These are phyloP conservation scores for Sporothrix brunneoviolacea DNA, from an alignment of 2,329 filamentous ascomycete species.

Conservation along the genomic window DNA sequence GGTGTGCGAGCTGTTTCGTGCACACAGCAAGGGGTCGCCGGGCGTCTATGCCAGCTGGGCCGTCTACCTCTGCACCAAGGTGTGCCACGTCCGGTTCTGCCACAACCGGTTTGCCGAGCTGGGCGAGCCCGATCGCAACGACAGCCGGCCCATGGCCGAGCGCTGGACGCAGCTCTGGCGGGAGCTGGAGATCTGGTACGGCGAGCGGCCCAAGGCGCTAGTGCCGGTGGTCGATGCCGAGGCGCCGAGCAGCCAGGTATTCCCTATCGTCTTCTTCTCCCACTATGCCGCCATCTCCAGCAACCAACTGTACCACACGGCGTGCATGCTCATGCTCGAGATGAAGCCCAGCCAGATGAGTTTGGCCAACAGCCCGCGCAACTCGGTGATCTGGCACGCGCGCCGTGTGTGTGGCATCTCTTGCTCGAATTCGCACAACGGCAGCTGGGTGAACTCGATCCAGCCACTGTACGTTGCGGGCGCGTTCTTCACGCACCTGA, in stretches of 20 bases:
- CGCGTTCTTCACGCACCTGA: constrained; percentile 43
- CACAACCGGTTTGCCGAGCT: constrained; percentile 43
- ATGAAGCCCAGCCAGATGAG: constrained; percentile 29
- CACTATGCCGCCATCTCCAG: constrained; percentile 50
- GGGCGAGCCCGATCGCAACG: constrained; percentile 38
- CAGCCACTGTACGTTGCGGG: constrained; percentile 52
- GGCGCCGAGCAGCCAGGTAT: constrained; percentile 29
- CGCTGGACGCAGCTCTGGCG: constrained; percentile 44
- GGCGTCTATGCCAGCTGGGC: constrained; percentile 55
- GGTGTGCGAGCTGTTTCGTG: constrained; percentile 25
- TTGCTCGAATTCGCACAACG: constrained; percentile 47
- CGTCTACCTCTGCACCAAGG: constrained; percentile 48
- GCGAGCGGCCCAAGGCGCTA: constrained; percentile 39
- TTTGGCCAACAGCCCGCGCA: constrained; percentile 18
- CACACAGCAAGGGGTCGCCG: constrained; percentile 24
- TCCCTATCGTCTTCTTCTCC: constrained; percentile 45
- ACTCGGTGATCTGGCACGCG: constrained; percentile 47
- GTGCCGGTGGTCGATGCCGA: constrained; percentile 38
- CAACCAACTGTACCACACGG: constrained; percentile 51
- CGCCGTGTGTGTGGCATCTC: constrained; percentile 50
- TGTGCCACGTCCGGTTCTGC: constrained; percentile 43
- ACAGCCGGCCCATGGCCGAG: constrained; percentile 30
- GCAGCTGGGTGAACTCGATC: constrained; percentile 50
- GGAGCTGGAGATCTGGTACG: constrained; percentile 42
- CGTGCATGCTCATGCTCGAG: constrained; percentile 44